A percentile compares a stretch with the other conserved stretches of the same genome.
Conservation (phyloP, 768 basidiomycete genomes). For the Hysterangium stoloniferum region DNA sequence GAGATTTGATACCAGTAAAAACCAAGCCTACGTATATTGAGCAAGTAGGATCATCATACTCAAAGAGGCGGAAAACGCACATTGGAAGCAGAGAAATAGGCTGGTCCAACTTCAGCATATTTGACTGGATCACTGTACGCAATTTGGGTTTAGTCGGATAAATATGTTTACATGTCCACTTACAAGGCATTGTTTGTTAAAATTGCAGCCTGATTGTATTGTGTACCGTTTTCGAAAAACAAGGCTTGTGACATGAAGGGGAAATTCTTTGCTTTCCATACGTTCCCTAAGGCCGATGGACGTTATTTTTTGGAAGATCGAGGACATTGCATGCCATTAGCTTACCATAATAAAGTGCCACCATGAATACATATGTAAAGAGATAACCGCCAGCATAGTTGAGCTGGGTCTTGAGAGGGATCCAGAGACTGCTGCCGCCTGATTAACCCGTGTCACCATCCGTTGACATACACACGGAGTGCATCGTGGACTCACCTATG, state of each 20-base stretch:
- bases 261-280: constrained; percentile 24
- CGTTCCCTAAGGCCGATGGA: constrained; percentile 10
- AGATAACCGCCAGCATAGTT: constrained; percentile 13
- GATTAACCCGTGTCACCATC: background rate
- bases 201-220: constrained; percentile 19
- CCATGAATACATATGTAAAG: constrained; percentile 20
- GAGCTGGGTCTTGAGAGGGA: constrained; percentile 23
- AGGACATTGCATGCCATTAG: background rate
- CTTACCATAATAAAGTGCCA: constrained; percentile 17
- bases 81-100: constrained; percentile 17
- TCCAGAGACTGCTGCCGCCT: constrained; percentile 19
- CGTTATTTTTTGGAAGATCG: background rate
- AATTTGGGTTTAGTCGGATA: constrained; percentile 11
- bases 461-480: background rate
- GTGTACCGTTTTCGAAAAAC: constrained; percentile 19
- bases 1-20: constrained; percentile 27
- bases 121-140: constrained; percentile 14
- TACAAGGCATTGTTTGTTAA: constrained; percentile 18
- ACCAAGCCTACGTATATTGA: constrained; percentile 19
- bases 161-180: constrained; percentile 18
- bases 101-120: constrained; percentile 14
- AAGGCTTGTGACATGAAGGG: constrained; percentile 25
- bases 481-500: constrained; percentile 12
- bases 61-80: constrained; percentile 7
- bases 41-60: constrained; percentile 14